Evolutionary conservation across 2,329 filamentous ascomycete species (phyloP), one percentile per base, ranked within the genome.

Genomic region (Nothophoma quercina): DNA sequence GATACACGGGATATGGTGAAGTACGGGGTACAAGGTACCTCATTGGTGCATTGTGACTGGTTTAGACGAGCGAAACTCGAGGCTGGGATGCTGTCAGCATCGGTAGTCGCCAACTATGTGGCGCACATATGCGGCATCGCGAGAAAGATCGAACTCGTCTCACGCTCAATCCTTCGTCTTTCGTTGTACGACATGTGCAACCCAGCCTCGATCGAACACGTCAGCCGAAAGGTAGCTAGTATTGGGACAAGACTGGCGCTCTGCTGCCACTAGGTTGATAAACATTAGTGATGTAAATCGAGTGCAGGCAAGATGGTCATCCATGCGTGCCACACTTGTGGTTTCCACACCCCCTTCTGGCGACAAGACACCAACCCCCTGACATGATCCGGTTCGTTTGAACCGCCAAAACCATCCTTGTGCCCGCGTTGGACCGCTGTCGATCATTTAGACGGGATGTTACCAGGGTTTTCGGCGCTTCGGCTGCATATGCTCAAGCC

Each of bases 381-480:
- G 68, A 69, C 69, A 67, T 62, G 62, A 62, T 60, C 61, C 58
- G 58, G 63, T 63, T 65, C 64, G 61, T 63, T 64, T 66, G 60
- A 57, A 62, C 53, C 56, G 53, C 59, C 53, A 59, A 60, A 59
- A 59, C 34, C 50, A 68, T 62, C 56, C 62, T 62, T 68, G 65
- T 61, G 60, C 58, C 59, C 62, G 62, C 59, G 58, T 61, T 62
- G 56, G 59, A 69, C 68, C 67, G 67, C 64, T 63, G 71, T 67
- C 68, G 71, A 73, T 73, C 71, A 66, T 64, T 58, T 54, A 65
- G 60, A 57, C 69, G 68, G 68, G 67, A 71, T 60, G 64, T 62
- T 59, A 55, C 63, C 62, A 69, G 68, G 69, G 60, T 66, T 58
- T 34, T 70, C 68, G 68, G 67, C 63, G 68, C 68, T 62, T 71